Conservation (phyloP, 1,284 basidiomycete species). For the Malassezia nana region DNA sequence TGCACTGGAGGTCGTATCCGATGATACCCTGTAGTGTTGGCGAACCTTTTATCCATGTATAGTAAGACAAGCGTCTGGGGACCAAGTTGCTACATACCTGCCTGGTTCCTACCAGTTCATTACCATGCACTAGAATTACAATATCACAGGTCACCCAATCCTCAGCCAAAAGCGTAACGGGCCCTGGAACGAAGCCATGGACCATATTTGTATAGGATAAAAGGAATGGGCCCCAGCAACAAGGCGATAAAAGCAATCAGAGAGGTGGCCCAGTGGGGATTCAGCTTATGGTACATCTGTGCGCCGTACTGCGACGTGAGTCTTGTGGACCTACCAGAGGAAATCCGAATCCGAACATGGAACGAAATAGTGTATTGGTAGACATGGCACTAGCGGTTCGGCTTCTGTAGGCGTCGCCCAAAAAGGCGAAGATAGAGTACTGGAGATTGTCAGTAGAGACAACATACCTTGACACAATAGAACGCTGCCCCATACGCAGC, state of each 20-base stretch:
- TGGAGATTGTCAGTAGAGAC: neutral
- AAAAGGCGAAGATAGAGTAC: neutral
- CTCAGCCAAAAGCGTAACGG: neutral
- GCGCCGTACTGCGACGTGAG: constrained; percentile 45
- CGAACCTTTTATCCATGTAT: neutral
- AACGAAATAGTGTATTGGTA: constrained; percentile 61
- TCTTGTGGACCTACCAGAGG: constrained; percentile 34
- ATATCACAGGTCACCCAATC: too few species aligned
- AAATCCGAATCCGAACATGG: constrained; percentile 56
- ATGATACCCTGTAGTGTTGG: constrained; percentile 6
- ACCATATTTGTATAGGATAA: constrained; percentile 51
- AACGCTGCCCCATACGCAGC: neutral
- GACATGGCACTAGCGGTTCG: constrained; percentile 54
- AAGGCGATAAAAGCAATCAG: constrained; percentile 63
- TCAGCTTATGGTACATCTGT: constrained; percentile 55
- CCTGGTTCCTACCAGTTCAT: too few species aligned
- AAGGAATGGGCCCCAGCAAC: constrained; percentile 62
- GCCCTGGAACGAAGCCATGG: constrained; percentile 48
- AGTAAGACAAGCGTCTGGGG: too few species aligned
- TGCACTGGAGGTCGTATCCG: constrained; percentile 23
- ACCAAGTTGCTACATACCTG: too few species aligned
- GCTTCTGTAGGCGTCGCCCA: constrained; percentile 37
- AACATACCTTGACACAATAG: neutral
- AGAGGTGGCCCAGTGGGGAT: constrained; percentile 64
- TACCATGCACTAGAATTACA: too few species aligned